Evolutionary conservation across 768 basidiomycete species (phyloP).

Genomic region (Hebeloma cylindrosporum): DNA sequence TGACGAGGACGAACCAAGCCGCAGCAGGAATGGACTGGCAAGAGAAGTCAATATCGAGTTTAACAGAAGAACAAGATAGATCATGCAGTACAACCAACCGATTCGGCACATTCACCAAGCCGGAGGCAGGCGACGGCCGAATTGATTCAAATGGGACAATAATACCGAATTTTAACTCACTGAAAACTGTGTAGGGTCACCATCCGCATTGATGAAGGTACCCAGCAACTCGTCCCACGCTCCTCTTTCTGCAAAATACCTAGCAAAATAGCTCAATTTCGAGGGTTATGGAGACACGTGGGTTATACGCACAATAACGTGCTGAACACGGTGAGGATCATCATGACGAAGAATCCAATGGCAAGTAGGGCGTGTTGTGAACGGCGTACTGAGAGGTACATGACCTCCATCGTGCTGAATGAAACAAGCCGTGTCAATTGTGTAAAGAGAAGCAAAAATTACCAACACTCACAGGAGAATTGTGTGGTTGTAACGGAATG

Average conservation of each 20-base stretch:
- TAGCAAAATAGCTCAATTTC: slow-evolving; percentile 21
- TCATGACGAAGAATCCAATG: slow-evolving; percentile 84
- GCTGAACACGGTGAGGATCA: slow-evolving; percentile 86
- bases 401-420: slow-evolving; percentile 81
- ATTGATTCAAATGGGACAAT: neutral
- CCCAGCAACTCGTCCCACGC: slow-evolving; percentile 83
- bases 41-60: slow-evolving; percentile 31
- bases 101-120: too few relatives aligned
- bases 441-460: neutral
- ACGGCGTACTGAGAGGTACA: slow-evolving; percentile 85
- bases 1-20: slow-evolving; percentile 78
- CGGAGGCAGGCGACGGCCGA: too few relatives aligned
- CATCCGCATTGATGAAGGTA: slow-evolving; percentile 82
- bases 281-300: neutral
- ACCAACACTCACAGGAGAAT: slow-evolving; percentile 65
- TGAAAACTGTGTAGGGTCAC: slow-evolving; percentile 78
- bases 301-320: slow-evolving; percentile 63
- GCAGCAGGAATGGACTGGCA: slow-evolving; percentile 43
- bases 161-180: slow-evolving; percentile 36
- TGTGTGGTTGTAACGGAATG: slow-evolving; percentile 82
- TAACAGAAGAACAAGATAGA: neutral
- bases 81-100: too few relatives aligned
- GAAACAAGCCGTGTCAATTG: slow-evolving; percentile 1
- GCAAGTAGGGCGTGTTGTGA: slow-evolving; percentile 86
- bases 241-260: slow-evolving; percentile 89